Base-by-base conservation (phyloP, 306 rosid genomes). In the Trifolium repens region DNA sequence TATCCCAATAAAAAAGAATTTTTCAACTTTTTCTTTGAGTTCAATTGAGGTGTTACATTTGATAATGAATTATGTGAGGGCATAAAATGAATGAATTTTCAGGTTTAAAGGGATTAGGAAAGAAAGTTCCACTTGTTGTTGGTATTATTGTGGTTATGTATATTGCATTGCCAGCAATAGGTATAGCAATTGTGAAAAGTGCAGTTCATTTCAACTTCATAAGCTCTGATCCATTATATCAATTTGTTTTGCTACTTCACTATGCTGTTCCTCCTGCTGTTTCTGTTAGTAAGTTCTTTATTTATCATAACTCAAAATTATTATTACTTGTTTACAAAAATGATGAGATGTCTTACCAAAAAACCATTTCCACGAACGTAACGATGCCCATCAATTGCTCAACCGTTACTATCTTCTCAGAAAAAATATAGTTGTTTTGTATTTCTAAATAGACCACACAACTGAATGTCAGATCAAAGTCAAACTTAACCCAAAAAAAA, bases 211-310 rank as follows among this genome's bases (percentile, higher is more conserved):
- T 81, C 58, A 74, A 50, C 0, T 74, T 69, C 35, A 70, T 84
- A 70, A 54, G 15, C 44, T 55, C 37, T 54, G 85, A 81, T 69
- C 88, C 88, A 37, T 70, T 84, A n/a, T 81, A 84, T 70, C 81
- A 77, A 44, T 84, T 84, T 69, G 73, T 81, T 58, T 74, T 84
- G 14, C 81, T 84, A 54, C 80, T 84, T 69, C 88, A 81, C 17
- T 78, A 26, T 35, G 81, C 81, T 4, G 55, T 84, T 24, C 88
- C 85, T 10, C 83, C 88, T 81, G 85, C 85, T 14, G 10, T 70
- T 22, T 35, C 68, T 32, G 39, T 69, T 9, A 74, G 83, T 84
- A 77, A 83, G 79, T 73, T 12, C 7, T 42, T 73, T 58, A 49
- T 15, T 62, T 70, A 61, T 69, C 1, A 16, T 70, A 5, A 2